These are phyloP conservation scores for Pythium pyrilobum DNA, from an alignment of 352 stramenopile genomes.

Conservation along the genomic window DNA sequence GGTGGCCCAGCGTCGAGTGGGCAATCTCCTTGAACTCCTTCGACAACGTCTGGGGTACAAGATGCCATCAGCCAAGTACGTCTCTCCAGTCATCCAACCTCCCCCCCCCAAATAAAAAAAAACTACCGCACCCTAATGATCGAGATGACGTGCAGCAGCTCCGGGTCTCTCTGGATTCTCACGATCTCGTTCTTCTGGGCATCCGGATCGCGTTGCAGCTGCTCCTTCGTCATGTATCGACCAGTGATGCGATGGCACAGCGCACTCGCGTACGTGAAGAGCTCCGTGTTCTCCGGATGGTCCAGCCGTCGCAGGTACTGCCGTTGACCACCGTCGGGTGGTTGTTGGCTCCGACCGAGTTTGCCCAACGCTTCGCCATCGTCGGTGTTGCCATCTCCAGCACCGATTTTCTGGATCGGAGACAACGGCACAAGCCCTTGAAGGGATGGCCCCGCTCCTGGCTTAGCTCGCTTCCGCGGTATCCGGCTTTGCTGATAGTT, in stretches of 20 bases:
- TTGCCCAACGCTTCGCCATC: too few species aligned
- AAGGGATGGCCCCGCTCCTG: neutral
- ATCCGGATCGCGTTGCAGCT: conserved; percentile 35
- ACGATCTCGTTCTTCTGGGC: conserved; percentile 53
- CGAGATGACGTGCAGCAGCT: conserved; percentile 52
- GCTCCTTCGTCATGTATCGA: conserved; percentile 40
- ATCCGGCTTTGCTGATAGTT: neutral
- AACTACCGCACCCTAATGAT: conserved; percentile 25
- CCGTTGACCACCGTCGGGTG: neutral
- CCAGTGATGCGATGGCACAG: conserved; percentile 63
- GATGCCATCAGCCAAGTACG: too few species aligned
- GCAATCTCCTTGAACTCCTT: conserved; percentile 66
- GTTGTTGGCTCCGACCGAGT: too few species aligned
- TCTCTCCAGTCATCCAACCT: too few species aligned
- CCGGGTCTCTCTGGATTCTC: conserved; percentile 49
- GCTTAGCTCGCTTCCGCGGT: conserved; percentile 17
- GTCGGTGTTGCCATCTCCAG: too few species aligned
- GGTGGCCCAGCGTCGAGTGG: conserved; percentile 52
- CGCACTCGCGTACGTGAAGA: conserved; percentile 65
- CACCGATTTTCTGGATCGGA: conserved; percentile 6
- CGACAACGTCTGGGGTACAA: conserved; percentile 31
- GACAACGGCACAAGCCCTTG: conserved; percentile 6
- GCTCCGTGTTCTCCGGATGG: conserved; percentile 47
- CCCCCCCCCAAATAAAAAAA: neutral
- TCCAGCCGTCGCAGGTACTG: conserved; percentile 37